Conservation (phyloP, 2,329 filamentous ascomycete genomes). For the Alternaria conjuncta region DNA sequence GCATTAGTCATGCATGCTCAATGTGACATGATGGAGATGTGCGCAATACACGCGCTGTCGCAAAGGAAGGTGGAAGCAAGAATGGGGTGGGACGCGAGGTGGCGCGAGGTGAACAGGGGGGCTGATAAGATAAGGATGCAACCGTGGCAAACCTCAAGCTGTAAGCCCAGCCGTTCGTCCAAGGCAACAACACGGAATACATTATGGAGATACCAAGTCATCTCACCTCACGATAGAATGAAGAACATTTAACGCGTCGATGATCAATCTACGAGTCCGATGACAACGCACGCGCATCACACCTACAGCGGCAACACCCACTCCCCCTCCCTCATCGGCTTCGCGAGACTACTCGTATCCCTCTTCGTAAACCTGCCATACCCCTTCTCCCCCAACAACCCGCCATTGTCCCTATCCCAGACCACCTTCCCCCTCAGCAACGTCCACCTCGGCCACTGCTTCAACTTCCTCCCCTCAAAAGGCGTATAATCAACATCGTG, state of each 20-base stretch:
- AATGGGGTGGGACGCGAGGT: constrained; percentile 1
- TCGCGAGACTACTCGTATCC: constrained; percentile 48
- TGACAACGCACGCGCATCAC: neutral
- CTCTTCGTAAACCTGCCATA: constrained; percentile 59
- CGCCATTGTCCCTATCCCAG: constrained; percentile 63
- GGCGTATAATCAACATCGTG: constrained; percentile 69
- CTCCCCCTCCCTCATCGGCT: constrained; percentile 29
- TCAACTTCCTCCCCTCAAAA: constrained; percentile 63
- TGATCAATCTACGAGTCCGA: neutral
- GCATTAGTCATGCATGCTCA: neutral
- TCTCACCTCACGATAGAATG: rapidly evolving
- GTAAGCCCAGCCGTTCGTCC: neutral
- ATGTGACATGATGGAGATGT: neutral
- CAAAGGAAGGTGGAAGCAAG: constrained; percentile 6
- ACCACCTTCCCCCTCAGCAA: constrained; percentile 65
- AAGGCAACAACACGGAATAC: neutral
- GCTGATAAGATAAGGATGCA: constrained; percentile 9
- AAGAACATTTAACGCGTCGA: neutral
- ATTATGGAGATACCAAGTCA: rapidly evolving
- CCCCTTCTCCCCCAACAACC: constrained; percentile 57
- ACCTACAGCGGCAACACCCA: constrained; percentile 27
- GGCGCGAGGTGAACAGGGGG: neutral
- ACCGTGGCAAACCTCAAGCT: neutral
- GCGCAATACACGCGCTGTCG: neutral
- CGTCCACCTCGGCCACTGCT: constrained; percentile 68